Conservation (phyloP, 208 protist genomes). For the Trypanosoma lewisi region DNA sequence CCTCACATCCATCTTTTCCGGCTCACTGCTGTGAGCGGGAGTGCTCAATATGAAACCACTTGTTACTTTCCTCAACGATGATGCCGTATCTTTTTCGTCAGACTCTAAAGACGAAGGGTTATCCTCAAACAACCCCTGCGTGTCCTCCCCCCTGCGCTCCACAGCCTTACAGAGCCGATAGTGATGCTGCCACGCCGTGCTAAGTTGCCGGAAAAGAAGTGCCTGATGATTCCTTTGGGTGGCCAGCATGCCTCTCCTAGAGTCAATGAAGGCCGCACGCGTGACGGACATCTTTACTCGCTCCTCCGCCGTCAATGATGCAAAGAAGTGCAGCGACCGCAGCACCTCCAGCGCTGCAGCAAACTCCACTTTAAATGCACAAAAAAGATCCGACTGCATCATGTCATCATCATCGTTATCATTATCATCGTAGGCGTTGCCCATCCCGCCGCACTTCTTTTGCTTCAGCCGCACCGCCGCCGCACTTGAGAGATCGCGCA, state of each 20-base stretch:
- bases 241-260: not conserved
- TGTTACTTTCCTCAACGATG: not conserved
- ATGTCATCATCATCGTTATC: not conserved
- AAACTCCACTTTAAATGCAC: constrained; percentile 15
- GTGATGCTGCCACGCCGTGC: constrained; percentile 5
- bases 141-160: not conserved
- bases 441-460: not conserved
- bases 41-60: not conserved
- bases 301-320: not conserved
- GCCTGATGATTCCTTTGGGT: constrained; percentile 8
- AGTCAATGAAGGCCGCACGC: constrained; percentile 6
- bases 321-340: constrained; percentile 9
- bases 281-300: constrained; percentile 4
- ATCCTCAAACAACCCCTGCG: no score
- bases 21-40: not conserved
- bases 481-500: not conserved
- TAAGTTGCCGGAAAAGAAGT: constrained; percentile 8
- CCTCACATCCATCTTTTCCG: not conserved
- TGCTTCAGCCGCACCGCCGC: not conserved
- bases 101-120: not conserved
- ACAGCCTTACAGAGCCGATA: constrained; percentile 6
- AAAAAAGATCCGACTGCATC: not conserved
- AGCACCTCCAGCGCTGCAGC: not conserved
- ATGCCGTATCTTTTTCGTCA: not conserved
- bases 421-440: not conserved